Percentiles rank a stretch among this genome's conserved stretches.
phyloP scores from a whole-genome alignment of 169 alveolate species.

The Plasmodium cynomolgi region DNA sequence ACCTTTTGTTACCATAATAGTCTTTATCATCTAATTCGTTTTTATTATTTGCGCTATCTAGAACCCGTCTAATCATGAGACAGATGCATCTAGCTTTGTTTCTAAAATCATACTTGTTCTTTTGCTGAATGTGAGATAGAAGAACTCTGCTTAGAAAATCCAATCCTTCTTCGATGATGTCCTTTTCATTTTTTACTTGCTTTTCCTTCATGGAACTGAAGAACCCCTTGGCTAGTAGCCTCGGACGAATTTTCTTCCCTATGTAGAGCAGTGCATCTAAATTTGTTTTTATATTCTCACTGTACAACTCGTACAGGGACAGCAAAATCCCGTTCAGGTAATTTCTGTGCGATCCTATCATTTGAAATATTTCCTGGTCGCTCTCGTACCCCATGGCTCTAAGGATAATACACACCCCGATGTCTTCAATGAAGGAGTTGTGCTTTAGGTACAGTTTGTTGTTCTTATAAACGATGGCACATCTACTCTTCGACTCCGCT shows the following conservation, averaged over 20 bases:
- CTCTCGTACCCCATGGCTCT: constrained; percentile 98
- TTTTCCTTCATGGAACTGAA: constrained; percentile 85
- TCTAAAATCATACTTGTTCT: constrained; percentile 87
- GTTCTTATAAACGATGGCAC: constrained; percentile 95
- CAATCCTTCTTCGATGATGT: constrained; percentile 93
- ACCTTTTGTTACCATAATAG: constrained; percentile 99
- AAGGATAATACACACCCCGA: constrained; percentile 96
- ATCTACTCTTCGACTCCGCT: constrained; percentile 97
- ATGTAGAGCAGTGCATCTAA: constrained; percentile 84
- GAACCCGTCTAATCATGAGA: constrained; percentile 97
- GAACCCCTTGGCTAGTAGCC: constrained; percentile 87
- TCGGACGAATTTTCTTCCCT: constrained; percentile 89
- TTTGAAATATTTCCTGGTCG: constrained; percentile 98
- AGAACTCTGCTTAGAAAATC: constrained; percentile 94
- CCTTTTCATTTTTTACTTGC: constrained; percentile 85
- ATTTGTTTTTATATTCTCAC: constrained; percentile 79
- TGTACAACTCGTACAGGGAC: constrained; percentile 75
- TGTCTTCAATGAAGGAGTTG: constrained; percentile 96
- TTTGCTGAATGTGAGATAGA: constrained; percentile 93
- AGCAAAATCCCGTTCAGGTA: constrained; percentile 49
- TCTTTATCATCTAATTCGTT: constrained; percentile 98
- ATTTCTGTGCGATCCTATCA: constrained; percentile 92
- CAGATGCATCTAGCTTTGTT: constrained; percentile 94
- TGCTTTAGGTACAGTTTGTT: constrained; percentile 94
- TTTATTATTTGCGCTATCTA: constrained; percentile 91